A percentile compares a stretch with the other conserved stretches of the same genome.
These are phyloP conservation scores for Martiniozyma asiatica DNA, from an alignment of 1,139 yeast species.

Conservation along the genomic window DNA sequence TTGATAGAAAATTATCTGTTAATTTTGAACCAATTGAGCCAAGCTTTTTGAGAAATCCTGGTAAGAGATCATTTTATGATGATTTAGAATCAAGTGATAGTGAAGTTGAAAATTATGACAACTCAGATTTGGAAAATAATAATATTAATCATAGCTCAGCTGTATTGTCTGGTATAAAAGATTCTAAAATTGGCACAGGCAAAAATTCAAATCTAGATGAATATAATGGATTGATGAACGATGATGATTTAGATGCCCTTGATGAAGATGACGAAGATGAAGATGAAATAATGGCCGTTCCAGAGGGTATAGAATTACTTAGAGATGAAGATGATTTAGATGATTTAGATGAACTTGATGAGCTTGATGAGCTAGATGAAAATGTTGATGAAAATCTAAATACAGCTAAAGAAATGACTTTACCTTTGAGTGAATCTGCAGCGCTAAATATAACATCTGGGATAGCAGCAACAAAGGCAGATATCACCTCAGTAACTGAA, in stretches of 20 bases:
- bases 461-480: neutral
- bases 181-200: too few relatives aligned
- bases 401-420: constrained; percentile 2
- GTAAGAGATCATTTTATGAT: too few relatives aligned
- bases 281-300: constrained; percentile 9
- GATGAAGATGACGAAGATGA: constrained; percentile 12
- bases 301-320: constrained; percentile 6
- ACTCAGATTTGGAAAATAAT: constrained; percentile 1
- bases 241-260: constrained; percentile 9
- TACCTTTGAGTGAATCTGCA: too few relatives aligned
- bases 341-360: too few relatives aligned
- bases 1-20: too few relatives aligned
- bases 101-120: too few relatives aligned
- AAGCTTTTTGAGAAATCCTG: constrained; percentile 14
- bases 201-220: too few relatives aligned
- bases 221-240: too few relatives aligned
- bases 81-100: too few relatives aligned
- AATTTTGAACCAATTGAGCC: neutral
- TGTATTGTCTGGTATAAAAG: too few relatives aligned
- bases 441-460: neutral
- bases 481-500: too few relatives aligned
- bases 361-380: constrained; percentile 6
- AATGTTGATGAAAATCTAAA: constrained; percentile 4
- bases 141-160: neutral
- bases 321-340: constrained; percentile 8